Base-by-base conservation (phyloP, 2,329 filamentous ascomycete species). In the Clarireedia hainanense region DNA sequence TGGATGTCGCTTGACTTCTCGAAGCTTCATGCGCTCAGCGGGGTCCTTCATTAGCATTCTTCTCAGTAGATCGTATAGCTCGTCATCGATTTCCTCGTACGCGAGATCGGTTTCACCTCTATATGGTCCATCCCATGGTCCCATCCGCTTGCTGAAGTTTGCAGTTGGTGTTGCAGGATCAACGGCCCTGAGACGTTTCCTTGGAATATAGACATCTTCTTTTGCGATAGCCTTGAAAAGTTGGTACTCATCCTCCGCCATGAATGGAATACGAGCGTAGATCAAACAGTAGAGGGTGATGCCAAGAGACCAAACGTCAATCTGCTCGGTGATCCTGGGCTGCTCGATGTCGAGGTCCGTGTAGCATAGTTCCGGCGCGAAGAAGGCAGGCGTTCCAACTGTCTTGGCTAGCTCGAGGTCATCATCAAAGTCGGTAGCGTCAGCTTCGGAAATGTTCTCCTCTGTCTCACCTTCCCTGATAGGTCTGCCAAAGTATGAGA, bases 371-470 rank as follows among this genome's bases (percentile, higher is more conserved):
- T 99, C 94, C 4, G 94, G 94, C 1, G 94, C 94, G 68, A 96
- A 99, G 73, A 99, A 99, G 1, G 92, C 94, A 5, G 94, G 94
- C 0, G 94, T 99, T 52, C 94, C 94, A 5, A 97, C 94, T 1
- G 94, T 97, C 76, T 97, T 97, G 58, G 94, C 92, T n/a, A 99
- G 77, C 69, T 97, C 94, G 58, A 95, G 83, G 60, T 95, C 91
- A 68, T 96, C 90, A 64, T 96, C 91, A 57, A 95, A 84, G 66
- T 95, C 89, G 42, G 83, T 84, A 10, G 89, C 88, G 69, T 96
- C 91, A 0, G 86, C 89, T 68, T 95, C 89, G 4, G 86, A 86
- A 17, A 76, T 84, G 58, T 74, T 85, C 57, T 91, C 86, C 57
- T 89, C 86, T 39, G 84, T 80, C 64, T 95, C 89, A 52, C 88